Conservation (phyloP, 768 basidiomycete genomes). For the Chalciporus chontae region DNA sequence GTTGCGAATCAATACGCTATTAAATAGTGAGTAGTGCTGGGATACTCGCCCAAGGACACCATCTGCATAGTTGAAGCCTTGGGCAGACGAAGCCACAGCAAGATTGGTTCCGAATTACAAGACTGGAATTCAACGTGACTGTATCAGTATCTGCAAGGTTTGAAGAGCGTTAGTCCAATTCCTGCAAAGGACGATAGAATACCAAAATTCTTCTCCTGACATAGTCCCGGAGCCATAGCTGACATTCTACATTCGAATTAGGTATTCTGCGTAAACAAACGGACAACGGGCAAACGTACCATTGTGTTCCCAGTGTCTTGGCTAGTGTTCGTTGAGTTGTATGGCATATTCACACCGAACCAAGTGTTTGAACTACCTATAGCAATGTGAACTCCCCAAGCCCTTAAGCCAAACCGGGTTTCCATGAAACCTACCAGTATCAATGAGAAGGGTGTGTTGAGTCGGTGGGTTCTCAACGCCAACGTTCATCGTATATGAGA, state of each 20-base stretch:
- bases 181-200: background rate
- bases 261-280: background rate
- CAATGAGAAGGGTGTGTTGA: constrained; percentile 51
- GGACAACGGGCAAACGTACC: constrained; percentile 23
- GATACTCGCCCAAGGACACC: constrained; percentile 47
- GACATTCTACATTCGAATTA: constrained; percentile 36
- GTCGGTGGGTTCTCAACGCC: constrained; percentile 51
- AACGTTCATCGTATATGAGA: constrained; percentile 52
- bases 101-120: constrained; percentile 47
- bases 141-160: constrained; percentile 40
- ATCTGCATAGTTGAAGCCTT: constrained; percentile 46
- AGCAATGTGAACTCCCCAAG: background rate
- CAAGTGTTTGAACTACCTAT: constrained; percentile 46
- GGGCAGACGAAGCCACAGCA: constrained; percentile 41
- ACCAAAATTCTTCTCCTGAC: constrained; percentile 48
- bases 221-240: constrained; percentile 54
- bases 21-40: background rate
- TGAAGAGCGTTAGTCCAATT: constrained; percentile 1
- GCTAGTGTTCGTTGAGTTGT: constrained; percentile 44
- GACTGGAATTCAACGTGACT: constrained; percentile 38
- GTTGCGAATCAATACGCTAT: background rate
- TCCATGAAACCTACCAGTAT: constrained; percentile 41
- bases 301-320: constrained; percentile 36
- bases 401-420: background rate
- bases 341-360: constrained; percentile 44